Base-by-base conservation (phyloP, 2,329 filamentous ascomycete species). In the Orbilia javanica region DNA sequence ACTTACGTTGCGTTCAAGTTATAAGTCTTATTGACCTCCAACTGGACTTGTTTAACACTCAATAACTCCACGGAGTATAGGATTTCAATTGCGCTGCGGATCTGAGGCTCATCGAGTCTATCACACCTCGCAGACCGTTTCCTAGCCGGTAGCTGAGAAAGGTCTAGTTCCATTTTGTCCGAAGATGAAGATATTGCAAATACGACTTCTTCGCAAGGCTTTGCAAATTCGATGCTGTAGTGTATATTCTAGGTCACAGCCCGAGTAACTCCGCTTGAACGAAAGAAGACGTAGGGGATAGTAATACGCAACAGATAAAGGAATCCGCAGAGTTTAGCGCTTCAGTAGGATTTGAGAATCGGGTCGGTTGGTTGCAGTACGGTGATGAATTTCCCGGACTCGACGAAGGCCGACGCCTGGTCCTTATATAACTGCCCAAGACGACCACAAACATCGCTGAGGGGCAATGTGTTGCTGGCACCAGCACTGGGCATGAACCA, bases 1-100 rank as follows among this genome's bases (percentile, higher is more conserved):
- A 15, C n/a, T 60, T 64, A 48, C 60, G 60, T 64, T 31, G 60
- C 60, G 11, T 22, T 64, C 3, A 64, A 18, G 2, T 15, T n/a
- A 18, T 64, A 18, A 3, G 22, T 48, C 4, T 48, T 44, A 8
- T 64, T 63, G 31, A 64, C 34, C 20, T 64, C 60, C 13, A 7
- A 22, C 11, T 5, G n/a, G 25, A 64, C 15, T 3, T 64, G 25
- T n/a, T 64, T 25, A 11, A 34, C 2, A n/a, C 44, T 64, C 42
- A 39, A 48, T 20, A 27, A 25, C 1, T 13, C 4, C 7, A 64
- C 36, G 1, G 34, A 15, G 18, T 63, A 63, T 0, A 25, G 57
- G n/a, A 63, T 2, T 29, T 63, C 57, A 13, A 63, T 63, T 18
- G 25, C 36, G 27, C 8, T 22, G 10, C 36, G 57, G 4, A 63